Percentiles rank a stretch among this genome's conserved stretches.
phyloP scores from a whole-genome alignment of 2,329 filamentous ascomycete genomes.

The Beauveria scarabaeidicola region DNA sequence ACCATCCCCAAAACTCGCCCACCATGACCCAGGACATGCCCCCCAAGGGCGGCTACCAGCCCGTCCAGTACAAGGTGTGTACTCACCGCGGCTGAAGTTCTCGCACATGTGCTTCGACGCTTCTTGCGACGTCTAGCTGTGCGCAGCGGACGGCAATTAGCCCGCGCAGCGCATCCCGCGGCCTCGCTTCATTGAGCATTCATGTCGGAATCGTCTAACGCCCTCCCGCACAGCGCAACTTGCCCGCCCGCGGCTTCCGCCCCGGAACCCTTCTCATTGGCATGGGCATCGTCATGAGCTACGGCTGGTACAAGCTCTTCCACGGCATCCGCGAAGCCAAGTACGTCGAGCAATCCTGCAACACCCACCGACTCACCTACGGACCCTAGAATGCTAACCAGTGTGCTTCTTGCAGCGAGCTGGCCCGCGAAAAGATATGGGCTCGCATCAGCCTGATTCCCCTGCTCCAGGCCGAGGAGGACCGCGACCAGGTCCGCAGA shows the following conservation, averaged over 20 bases:
- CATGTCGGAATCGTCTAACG: conserved; percentile 5
- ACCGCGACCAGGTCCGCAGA: conserved; percentile 85
- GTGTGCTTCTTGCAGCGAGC: conserved; percentile 54
- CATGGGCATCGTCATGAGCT: conserved; percentile 71
- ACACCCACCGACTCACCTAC: neutral
- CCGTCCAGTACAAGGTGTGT: conserved; percentile 91
- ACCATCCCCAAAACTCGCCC: conserved; percentile 23
- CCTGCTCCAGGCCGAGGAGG: conserved; percentile 89
- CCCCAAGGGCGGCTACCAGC: conserved; percentile 85
- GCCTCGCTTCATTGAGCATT: neutral
- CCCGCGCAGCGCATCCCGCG: neutral
- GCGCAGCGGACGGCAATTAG: neutral
- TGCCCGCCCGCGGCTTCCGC: conserved; percentile 84
- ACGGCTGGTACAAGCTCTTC: conserved; percentile 82
- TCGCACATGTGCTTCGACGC: neutral
- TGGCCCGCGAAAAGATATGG: conserved; percentile 97
- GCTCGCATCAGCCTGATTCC: conserved; percentile 90
- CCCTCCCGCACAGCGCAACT: conserved; percentile 61
- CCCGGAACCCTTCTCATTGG: conserved; percentile 71
- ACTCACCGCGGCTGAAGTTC: neutral
- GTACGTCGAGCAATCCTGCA: conserved; percentile 44
- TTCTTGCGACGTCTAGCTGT: neutral
- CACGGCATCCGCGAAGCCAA: conserved; percentile 83
- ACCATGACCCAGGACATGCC: conserved; percentile 97
- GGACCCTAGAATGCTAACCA: conserved; percentile 8